Evolutionary conservation across 495 filamentous ascomycete species (phyloP), one percentile per base, ranked within the genome.

Genomic region (Penicillium coprophilum): DNA sequence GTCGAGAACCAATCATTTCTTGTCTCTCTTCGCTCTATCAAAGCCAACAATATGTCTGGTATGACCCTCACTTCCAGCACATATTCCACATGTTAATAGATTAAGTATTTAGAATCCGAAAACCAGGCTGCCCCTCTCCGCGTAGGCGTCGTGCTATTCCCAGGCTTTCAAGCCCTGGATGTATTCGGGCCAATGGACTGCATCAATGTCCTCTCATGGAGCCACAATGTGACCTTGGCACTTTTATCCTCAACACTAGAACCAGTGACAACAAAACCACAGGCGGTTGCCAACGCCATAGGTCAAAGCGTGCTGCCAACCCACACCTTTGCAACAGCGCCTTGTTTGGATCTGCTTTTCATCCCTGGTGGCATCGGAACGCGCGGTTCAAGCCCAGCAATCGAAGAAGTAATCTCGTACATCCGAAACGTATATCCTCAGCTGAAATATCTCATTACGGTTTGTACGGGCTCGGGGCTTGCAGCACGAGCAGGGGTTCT

Each of bases 361-460:
- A 71, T 91, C 3, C 87, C 86, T 0, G 88, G 88, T 5, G 88
- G 88, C 0, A 11, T 69, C 2, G 87, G 87, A 20, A 68, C 74
- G 4, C 77, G 82, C 8, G 57, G 23, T 21, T 57, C 55, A 3
- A 31, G 20, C 15, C 31, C 50, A 3, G 24, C 32, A 4, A 63
- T 78, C 13, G 53, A 50, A 7, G 60, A 60, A 8, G 64, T 75
- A 7, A 72, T 82, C 30, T 63, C 71, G 0, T 87, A 78, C 55
- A 62, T 89, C 55, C 58, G 51, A 19, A 41, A 64, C 0, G 59
- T 63, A 2, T 81, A 72, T 56, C 79, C 79, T 0, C 44, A 28
- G 0, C 61, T 86, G 2, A 63, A 78, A n/a, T 86, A 82, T 63
- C 50, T 88, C 11, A 62, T 89, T 20, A 85, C 79, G 5, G 77